Conservation (phyloP, 2,329 filamentous ascomycete species). For the Arthroderma sp. region DNA sequence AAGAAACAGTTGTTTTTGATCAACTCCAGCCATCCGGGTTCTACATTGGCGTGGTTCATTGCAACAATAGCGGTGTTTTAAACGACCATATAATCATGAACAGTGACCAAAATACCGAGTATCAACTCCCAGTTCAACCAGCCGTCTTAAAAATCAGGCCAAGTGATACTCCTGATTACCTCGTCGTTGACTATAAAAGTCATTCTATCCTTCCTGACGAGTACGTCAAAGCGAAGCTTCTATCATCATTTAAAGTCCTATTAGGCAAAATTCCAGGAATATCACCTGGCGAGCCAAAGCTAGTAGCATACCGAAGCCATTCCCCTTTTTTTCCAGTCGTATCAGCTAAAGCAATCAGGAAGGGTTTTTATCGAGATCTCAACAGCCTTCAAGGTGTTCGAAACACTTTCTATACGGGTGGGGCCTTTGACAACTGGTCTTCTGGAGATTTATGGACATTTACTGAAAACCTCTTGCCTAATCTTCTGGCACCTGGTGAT, state of each 20-base stretch:
- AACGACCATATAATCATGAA: constrained; percentile 1
- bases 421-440: background rate
- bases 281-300: constrained; percentile 1
- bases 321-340: constrained; percentile 24
- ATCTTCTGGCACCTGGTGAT: constrained; percentile 34
- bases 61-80: constrained; percentile 2
- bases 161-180: background rate
- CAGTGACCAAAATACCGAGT: constrained; percentile 1
- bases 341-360: constrained; percentile 19
- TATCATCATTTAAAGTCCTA: background rate
- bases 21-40: constrained; percentile 16
- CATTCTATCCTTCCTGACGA: constrained; percentile 4
- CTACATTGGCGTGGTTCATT: constrained; percentile 3
- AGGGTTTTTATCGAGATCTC: constrained; percentile 28
- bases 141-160: constrained; percentile 4
- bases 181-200: constrained; percentile 4
- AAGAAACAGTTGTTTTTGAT: constrained; percentile 24
- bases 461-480: background rate
- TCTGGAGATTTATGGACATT: background rate
- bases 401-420: constrained; percentile 31
- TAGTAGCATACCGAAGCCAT: constrained; percentile 13
- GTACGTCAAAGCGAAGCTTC: background rate
- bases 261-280: constrained; percentile 1
- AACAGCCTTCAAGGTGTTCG: constrained; percentile 28
- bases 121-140: constrained; percentile 1